Percentiles rank a stretch among this genome's conserved stretches.
phyloP scores from a whole-genome alignment of 1,139 yeast species.

The Blastobotrys raffinosifermentans region DNA sequence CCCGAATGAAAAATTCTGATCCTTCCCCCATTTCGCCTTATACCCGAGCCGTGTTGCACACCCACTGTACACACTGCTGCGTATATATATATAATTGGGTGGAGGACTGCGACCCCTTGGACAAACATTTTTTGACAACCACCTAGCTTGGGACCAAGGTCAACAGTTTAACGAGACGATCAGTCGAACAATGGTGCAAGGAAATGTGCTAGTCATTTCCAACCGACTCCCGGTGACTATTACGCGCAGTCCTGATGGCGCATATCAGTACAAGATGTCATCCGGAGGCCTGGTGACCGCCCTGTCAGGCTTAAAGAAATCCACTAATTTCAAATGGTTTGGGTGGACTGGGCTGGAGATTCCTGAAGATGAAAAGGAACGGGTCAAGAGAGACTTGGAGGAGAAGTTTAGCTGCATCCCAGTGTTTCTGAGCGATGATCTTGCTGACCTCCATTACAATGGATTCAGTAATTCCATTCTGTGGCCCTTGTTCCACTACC shows the following conservation, averaged over 20 bases:
- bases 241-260: constrained; percentile 59
- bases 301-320: constrained; percentile 79
- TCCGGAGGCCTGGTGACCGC: constrained; percentile 98
- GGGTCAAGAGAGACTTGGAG: constrained; percentile 64
- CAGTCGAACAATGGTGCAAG: constrained; percentile 15
- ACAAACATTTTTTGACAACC: no score
- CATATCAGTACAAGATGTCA: constrained; percentile 72
- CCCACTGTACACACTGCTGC: no score
- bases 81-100: no score
- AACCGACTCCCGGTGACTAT: constrained; percentile 94
- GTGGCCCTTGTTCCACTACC: constrained; percentile 98
- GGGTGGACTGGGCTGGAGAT: constrained; percentile 97
- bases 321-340: constrained; percentile 89
- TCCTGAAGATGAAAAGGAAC: constrained; percentile 65
- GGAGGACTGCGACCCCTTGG: no score
- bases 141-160: no score
- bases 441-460: constrained; percentile 94
- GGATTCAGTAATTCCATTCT: constrained; percentile 88
- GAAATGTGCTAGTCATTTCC: constrained; percentile 86
- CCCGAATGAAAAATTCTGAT: no score
- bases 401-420: constrained; percentile 87
- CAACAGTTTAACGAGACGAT: no score
- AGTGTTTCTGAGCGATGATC: constrained; percentile 74
- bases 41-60: no score
- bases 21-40: no score